Conservation (phyloP, 768 basidiomycete genomes). For the Tremella mesenterica region DNA sequence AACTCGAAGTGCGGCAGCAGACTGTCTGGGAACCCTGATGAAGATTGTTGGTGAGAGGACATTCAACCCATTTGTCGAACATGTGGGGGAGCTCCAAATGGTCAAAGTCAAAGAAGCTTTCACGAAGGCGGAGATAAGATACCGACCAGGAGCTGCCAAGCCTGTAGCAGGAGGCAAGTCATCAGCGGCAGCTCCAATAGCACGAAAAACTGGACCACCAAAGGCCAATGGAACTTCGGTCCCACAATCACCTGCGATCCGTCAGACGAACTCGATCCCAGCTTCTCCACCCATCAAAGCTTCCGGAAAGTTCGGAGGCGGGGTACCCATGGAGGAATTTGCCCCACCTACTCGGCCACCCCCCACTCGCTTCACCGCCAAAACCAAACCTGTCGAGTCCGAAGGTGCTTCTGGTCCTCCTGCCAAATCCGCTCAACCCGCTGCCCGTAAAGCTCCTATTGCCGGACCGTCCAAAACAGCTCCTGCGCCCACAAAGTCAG, state of each 20-base stretch:
- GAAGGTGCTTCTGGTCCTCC: neutral
- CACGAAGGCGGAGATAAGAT: slow-evolving; percentile 85
- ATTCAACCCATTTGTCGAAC: slow-evolving; percentile 75
- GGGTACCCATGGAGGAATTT: slow-evolving; percentile 42
- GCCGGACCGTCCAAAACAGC: slow-evolving; percentile 22
- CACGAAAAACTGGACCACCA: neutral
- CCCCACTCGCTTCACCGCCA: slow-evolving; percentile 28
- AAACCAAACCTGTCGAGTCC: slow-evolving; percentile 9
- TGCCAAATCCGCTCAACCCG: slow-evolving; percentile 3
- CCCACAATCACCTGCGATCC: slow-evolving; percentile 5
- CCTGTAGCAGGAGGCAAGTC: slow-evolving; percentile 12
- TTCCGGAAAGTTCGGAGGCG: slow-evolving; percentile 20
- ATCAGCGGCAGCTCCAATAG: slow-evolving; percentile 8
- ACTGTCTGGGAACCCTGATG: slow-evolving; percentile 79
- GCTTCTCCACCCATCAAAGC: slow-evolving; percentile 33
- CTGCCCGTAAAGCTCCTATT: slow-evolving; percentile 14
- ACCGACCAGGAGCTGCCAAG: slow-evolving; percentile 56
- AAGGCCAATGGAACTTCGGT: neutral
- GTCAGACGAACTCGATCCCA: neutral
- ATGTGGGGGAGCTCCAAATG: slow-evolving; percentile 75
- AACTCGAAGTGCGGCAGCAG: slow-evolving; percentile 81
- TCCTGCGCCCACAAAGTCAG: slow-evolving; percentile 30
- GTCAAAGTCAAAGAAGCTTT: slow-evolving; percentile 88
- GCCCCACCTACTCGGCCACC: slow-evolving; percentile 27
- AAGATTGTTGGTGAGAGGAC: slow-evolving; percentile 93